Evolutionary conservation across 2,329 filamentous ascomycete genomes (phyloP).

Genomic region (Colletotrichum scovillei): DNA sequence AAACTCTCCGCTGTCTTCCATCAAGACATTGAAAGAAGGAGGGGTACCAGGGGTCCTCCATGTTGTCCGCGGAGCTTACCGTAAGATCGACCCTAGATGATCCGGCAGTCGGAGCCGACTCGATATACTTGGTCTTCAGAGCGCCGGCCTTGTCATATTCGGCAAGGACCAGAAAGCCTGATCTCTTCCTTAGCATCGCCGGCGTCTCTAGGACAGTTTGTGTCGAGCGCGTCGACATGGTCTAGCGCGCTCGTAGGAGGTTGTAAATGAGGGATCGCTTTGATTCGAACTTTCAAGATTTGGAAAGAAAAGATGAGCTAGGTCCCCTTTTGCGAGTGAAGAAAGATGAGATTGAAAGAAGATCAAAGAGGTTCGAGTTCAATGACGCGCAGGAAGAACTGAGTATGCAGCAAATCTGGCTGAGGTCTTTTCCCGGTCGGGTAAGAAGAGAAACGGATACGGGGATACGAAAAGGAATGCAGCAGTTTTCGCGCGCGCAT

Average conservation of each 20-base stretch:
- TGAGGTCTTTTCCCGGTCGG: background rate
- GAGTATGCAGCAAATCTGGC: background rate
- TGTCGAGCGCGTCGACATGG: conserved; percentile 7
- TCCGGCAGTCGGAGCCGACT: conserved; percentile 22
- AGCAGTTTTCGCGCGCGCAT: background rate
- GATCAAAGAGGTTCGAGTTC: too few relatives aligned
- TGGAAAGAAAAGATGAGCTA: background rate
- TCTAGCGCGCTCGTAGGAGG: background rate
- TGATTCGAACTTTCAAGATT: background rate
- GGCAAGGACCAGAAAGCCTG: conserved; percentile 4
- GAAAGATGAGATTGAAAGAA: background rate
- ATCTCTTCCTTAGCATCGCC: background rate
- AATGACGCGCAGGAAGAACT: background rate
- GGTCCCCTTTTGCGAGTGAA: background rate
- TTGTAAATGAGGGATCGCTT: background rate
- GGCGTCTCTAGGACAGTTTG: conserved; percentile 15
- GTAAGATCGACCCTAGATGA: conserved; percentile 21
- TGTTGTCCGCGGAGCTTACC: conserved; percentile 11
- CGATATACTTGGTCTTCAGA: conserved; percentile 26
- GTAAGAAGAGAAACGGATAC: conserved; percentile 5
- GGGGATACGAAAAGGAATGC: background rate
- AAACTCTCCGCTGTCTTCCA: too few relatives aligned
- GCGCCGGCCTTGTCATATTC: conserved; percentile 31
- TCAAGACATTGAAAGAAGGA: background rate
- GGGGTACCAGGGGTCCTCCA: background rate